Conservation (phyloP, 371 early-diverging fungal genomes). For the Polyrhizophydium stewartii region DNA sequence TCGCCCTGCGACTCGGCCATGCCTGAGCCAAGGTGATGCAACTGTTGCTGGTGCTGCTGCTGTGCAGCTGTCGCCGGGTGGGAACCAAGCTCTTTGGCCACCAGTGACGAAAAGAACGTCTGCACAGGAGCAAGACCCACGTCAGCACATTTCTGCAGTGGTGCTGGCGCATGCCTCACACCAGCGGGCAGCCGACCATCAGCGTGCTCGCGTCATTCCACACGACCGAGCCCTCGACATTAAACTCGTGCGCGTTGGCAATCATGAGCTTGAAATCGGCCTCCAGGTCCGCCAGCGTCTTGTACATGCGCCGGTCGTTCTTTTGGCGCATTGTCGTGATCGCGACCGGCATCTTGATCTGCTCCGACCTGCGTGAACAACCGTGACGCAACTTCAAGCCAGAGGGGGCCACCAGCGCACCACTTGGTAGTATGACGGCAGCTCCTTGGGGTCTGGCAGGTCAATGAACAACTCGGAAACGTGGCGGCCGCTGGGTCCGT, state of each 20-base stretch:
- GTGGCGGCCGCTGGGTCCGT: not conserved
- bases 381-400: slow-evolving; percentile 17
- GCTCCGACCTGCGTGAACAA: slow-evolving; percentile 17
- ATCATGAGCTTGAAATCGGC: slow-evolving; percentile 28
- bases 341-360: slow-evolving; percentile 82
- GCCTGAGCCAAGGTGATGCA: too few species aligned
- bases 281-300: slow-evolving; percentile 16
- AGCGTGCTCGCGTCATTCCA: too few species aligned
- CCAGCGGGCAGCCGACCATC: too few species aligned
- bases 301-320: slow-evolving; percentile 17
- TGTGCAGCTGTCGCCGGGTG: too few species aligned
- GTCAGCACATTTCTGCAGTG: too few species aligned
- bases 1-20: too few species aligned
- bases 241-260: slow-evolving; percentile 30
- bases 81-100: too few species aligned
- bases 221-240: slow-evolving; percentile 27
- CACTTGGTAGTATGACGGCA: not conserved
- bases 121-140: too few species aligned
- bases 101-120: too few species aligned
- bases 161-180: too few species aligned
- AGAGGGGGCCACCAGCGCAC: too few species aligned
- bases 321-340: slow-evolving; percentile 50
- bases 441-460: not conserved
- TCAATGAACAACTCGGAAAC: not conserved
- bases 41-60: too few species aligned